These are phyloP conservation scores for Lodderomyces pseudojiufengensis DNA, from an alignment of 1,139 yeast species.

Conservation along the genomic window DNA sequence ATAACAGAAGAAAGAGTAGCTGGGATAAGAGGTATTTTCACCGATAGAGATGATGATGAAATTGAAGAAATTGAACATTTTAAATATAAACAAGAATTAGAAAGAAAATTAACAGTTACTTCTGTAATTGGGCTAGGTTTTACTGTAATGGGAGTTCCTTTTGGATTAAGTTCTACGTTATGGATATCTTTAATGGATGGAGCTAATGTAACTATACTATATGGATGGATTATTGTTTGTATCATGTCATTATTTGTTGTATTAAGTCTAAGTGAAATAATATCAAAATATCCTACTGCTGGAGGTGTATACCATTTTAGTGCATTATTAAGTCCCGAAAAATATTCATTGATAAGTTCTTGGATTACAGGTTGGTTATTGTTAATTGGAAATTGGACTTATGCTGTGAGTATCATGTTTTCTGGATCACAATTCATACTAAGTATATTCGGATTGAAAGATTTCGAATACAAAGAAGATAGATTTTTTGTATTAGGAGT, in stretches of 20 bases:
- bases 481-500: conserved; percentile 52
- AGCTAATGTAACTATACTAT: conserved; percentile 65
- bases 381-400: conserved; percentile 72
- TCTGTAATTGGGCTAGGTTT: conserved; percentile 73
- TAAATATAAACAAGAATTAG: conserved; percentile 66
- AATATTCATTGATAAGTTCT: conserved; percentile 51
- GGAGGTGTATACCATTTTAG: conserved; percentile 75
- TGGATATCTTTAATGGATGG: conserved; percentile 70
- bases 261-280: conserved; percentile 64
- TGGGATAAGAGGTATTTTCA: too few species aligned
- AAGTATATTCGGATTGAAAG: conserved; percentile 59
- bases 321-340: conserved; percentile 60
- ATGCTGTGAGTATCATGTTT: conserved; percentile 67
- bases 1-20: conserved; percentile 13
- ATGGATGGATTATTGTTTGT: conserved; percentile 68
- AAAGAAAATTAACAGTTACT: conserved; percentile 59
- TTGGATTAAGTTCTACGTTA: conserved; percentile 68
- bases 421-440: conserved; percentile 72
- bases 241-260: conserved; percentile 61
- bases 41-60: conserved; percentile 41
- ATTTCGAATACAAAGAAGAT: conserved; percentile 57
- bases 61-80: conserved; percentile 64
- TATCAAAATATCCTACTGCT: conserved; percentile 71
- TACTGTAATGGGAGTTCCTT: conserved; percentile 75
- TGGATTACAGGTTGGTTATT: conserved; percentile 80